These are phyloP conservation scores for Entomophthora muscae DNA, from an alignment of 371 early-diverging fungal genomes.

Conservation along the genomic window DNA sequence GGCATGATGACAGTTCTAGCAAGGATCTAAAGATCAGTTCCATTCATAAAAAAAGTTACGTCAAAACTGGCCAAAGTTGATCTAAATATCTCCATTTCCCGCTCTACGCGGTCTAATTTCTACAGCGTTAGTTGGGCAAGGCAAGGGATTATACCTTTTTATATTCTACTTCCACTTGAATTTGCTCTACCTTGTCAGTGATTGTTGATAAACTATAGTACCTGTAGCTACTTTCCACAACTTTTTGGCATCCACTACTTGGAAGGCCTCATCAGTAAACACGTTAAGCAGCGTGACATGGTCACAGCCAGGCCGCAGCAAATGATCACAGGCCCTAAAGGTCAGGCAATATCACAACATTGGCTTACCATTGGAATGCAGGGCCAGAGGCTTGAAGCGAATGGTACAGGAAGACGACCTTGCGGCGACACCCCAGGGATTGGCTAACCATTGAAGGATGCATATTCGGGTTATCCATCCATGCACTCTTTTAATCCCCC, in stretches of 20 bases:
- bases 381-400: background rate
- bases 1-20: background rate
- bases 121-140: background rate
- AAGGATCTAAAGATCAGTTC: background rate
- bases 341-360: background rate
- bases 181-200: background rate
- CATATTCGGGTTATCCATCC: no score
- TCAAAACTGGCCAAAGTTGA: background rate
- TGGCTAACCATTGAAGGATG: no score
- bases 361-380: slow-evolving; percentile 4
- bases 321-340: background rate
- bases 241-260: background rate
- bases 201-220: background rate
- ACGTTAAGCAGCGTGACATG: background rate
- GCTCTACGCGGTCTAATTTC: slow-evolving; percentile 4
- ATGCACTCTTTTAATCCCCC: no score
- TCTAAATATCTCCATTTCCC: slow-evolving; percentile 1
- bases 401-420: background rate
- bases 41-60: slow-evolving; percentile 1
- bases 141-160: background rate
- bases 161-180: background rate
- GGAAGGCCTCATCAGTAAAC: background rate
- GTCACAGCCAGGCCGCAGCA: background rate
- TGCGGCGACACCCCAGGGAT: background rate
- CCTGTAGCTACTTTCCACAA: slow-evolving; percentile 1